Evolutionary conservation across 2,329 filamentous ascomycete species (phyloP).

Genomic region (Emergomyces orientalis): DNA sequence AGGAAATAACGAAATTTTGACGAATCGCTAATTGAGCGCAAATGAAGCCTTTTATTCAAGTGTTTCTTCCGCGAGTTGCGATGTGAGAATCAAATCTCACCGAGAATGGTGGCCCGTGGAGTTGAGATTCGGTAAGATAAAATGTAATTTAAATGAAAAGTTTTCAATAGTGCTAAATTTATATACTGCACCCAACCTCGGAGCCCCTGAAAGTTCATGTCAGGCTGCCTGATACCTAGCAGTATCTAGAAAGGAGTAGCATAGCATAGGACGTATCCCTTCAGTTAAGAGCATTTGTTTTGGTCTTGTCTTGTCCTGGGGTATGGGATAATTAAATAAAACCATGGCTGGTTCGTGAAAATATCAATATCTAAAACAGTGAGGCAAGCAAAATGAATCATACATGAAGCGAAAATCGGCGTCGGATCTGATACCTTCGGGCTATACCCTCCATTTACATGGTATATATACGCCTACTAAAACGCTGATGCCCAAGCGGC

Average conservation of each 20-base stretch:
- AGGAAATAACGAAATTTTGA: background rate
- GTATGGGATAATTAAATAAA: background rate
- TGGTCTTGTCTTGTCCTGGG: too few relatives aligned
- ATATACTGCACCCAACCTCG: too few relatives aligned
- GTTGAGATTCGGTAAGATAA: too few relatives aligned
- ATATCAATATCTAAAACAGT: background rate
- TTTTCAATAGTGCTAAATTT: too few relatives aligned
- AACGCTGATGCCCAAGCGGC: constrained; percentile 33
- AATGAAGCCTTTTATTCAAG: background rate
- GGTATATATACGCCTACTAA: too few relatives aligned
- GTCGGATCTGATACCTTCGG: background rate
- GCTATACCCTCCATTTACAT: background rate
- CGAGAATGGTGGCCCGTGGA: too few relatives aligned
- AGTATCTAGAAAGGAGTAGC: too few relatives aligned
- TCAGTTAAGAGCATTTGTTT: too few relatives aligned
- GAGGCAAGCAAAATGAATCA: background rate
- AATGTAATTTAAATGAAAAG: too few relatives aligned
- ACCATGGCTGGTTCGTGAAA: background rate
- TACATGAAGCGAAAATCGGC: background rate
- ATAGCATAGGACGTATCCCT: too few relatives aligned
- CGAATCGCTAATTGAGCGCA: background rate
- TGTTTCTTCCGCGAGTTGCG: background rate
- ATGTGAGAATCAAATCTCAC: background rate
- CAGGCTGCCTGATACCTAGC: too few relatives aligned
- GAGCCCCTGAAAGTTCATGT: too few relatives aligned